Evolutionary conservation across 75 land plant genomes (phyloP).

Genomic region (Cryptomeria japonica): DNA sequence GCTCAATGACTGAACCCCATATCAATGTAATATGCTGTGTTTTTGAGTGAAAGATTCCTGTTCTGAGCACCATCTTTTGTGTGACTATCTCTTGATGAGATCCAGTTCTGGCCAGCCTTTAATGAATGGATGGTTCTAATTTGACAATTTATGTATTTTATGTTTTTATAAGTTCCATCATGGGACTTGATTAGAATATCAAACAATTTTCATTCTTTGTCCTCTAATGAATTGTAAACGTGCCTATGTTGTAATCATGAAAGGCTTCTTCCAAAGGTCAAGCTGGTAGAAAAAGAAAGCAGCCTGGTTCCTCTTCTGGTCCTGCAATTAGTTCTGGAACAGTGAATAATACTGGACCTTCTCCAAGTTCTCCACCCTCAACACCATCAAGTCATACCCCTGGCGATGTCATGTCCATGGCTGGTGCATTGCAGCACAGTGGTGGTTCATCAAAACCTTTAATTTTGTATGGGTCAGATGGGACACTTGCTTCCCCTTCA

Average conservation of each 20-base stretch:
- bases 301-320: conserved; percentile 89
- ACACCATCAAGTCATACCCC: conserved; percentile 99
- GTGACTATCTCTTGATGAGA: conserved; percentile 41
- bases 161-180: not conserved
- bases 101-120: not conserved
- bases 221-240: not conserved
- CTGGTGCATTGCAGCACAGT: conserved; percentile 68
- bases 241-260: conserved; percentile 8
- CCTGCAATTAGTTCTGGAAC: conserved; percentile 99
- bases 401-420: conserved; percentile 96
- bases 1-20: not conserved
- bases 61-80: conserved; percentile 41
- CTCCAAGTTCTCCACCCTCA: conserved; percentile 94
- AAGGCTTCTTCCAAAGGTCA: conserved; percentile 85
- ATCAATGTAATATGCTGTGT: conserved; percentile 16
- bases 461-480: conserved; percentile 85
- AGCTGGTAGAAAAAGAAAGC: conserved; percentile 83
- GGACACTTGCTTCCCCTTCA: conserved; percentile 82
- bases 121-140: not conserved
- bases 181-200: not conserved
- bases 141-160: not conserved
- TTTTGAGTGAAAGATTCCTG: conserved; percentile 35
- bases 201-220: not conserved
- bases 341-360: conserved; percentile 86
- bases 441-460: conserved; percentile 86